Evolutionary conservation across 352 stramenopile species (phyloP), one percentile per base, ranked within the genome.

Genomic region (Sclerospora graminicola): DNA sequence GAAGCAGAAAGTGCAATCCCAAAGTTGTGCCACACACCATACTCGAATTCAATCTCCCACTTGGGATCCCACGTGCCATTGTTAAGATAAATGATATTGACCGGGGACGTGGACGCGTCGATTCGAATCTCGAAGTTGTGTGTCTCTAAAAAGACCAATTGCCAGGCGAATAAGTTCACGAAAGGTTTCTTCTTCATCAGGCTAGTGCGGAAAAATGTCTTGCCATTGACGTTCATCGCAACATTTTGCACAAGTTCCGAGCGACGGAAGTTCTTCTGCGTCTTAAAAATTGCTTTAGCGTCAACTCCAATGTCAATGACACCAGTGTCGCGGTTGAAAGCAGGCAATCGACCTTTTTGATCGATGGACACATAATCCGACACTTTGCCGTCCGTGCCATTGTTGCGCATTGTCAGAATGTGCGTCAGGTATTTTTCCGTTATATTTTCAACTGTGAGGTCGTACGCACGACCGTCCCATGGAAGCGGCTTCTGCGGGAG

Each of bases 271-370:
- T 50, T 42, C 2, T 5, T 37, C 24, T 50, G 42, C 8, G 26
- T 11, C 43, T 50, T 50, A 24, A 50, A 50, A 26, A 50, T 50
- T 15, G 32, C 43, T 7, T 42, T 37, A 1, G 21, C 32, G 11
- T 50, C 32, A 16, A 50, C 43, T 23, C 5, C 43, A 18, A 50
- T 23, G 23, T 49, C 72, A 60, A 76, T 74, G 16, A 83, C 60
- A 28, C 69, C 69, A 42, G 67, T 78, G 58, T 85, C 73, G 31
- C 54, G 53, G 46, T 83, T 85, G 60, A 61, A 83, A 31, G 59
- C 64, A 9, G 69, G 62, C 32, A 57, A 71, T 29, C 69, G 73
- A 36, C 65, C 69, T 5, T 55, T 56, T 5, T 53, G 47, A 14
- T 54, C 42, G 42, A 85, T 44, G 14, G 67, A 67, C 4, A 76